These are phyloP conservation scores for Aspergillus kassunensis DNA, from an alignment of 495 filamentous ascomycete species.

Conservation along the genomic window DNA sequence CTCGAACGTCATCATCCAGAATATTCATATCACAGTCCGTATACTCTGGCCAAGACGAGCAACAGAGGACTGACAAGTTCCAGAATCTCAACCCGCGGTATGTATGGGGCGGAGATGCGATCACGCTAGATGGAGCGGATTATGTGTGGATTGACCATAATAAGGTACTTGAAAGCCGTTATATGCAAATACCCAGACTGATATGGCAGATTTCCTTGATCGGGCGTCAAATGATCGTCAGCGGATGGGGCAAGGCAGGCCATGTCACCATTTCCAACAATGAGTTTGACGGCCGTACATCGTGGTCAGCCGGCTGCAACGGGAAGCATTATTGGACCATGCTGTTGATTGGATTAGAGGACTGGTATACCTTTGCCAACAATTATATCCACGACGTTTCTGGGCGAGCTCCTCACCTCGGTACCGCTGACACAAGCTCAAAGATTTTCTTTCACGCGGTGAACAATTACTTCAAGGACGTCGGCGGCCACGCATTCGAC, in stretches of 20 bases:
- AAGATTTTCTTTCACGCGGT: slow-evolving; percentile 36
- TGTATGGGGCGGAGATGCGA: slow-evolving; percentile 25
- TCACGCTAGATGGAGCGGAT: slow-evolving; percentile 18
- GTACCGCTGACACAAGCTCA: slow-evolving; percentile 36
- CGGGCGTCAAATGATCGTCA: slow-evolving; percentile 19
- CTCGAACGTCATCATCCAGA: slow-evolving; percentile 30
- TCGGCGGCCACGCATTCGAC: slow-evolving; percentile 20
- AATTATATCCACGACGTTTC: slow-evolving; percentile 41
- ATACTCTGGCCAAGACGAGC: no score
- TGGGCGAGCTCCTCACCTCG: slow-evolving; percentile 30
- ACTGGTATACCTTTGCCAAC: slow-evolving; percentile 15
- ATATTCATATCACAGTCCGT: slow-evolving; percentile 30
- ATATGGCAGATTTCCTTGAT: slow-evolving; percentile 13
- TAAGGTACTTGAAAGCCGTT: no score
- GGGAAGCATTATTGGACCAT: slow-evolving; percentile 49
- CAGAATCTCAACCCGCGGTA: slow-evolving; percentile 26
- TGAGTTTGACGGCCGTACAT: slow-evolving; percentile 42
- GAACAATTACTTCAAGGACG: slow-evolving; percentile 21
- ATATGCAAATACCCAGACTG: no score
- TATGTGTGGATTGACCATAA: slow-evolving; percentile 25
- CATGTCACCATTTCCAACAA: slow-evolving; percentile 30
- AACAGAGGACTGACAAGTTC: no score
- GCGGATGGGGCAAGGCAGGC: slow-evolving; percentile 11
- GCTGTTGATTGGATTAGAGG: slow-evolving; percentile 14
- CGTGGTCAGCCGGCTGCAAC: slow-evolving; percentile 45